Base-by-base conservation (phyloP, 2,329 filamentous ascomycete genomes). In the Esteya vermicola region DNA sequence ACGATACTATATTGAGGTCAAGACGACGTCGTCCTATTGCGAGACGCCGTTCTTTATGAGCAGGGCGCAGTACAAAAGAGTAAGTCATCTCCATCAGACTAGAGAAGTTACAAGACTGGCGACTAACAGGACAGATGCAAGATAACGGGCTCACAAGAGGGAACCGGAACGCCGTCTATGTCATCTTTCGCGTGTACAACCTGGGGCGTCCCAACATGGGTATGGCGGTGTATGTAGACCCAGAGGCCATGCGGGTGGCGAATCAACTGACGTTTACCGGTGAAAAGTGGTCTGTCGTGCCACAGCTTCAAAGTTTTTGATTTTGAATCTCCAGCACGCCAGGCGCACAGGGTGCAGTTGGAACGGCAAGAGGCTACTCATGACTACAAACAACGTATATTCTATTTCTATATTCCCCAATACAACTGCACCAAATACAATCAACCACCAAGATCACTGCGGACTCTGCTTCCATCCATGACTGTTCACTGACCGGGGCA, bases 1-100 rank as follows among this genome's bases (percentile, higher is more conserved):
- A 1, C 46, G 54, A 25, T 72, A 68, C 45, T 62, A 59, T 19
- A 60, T 72, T 3, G 69, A 72, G 41, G 68, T 72, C 27, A 72
- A 72, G 47, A 58, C 65, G 1, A 70, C 67, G 0, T 61, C 58
- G 0, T 49, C 50, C 1, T 36, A 45, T 2, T 59, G 53, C 33
- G 50, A 55, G 2, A 60, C 56, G 6, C 56, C 60, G 0, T 70
- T 72, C 40, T 70, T 52, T 36, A 60, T 71, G 54, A 69, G 63
- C 46, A 56, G 60, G 23, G 45, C 47, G 1, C 67, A 72, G 47
- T 67, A 63, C 38, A 42, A 51, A 28, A 50, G 53, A 45, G 64
- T 65, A 48, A 48, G 57, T n/a, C n/a, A n/a, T n/a, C n/a, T n/a
- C n/a, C n/a, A n/a, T n/a, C n/a, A n/a, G n/a, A n/a, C n/a, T n/a